Conservation (phyloP, 192 early-diverging fungal species). For the Globomyces pollinis-pini region DNA sequence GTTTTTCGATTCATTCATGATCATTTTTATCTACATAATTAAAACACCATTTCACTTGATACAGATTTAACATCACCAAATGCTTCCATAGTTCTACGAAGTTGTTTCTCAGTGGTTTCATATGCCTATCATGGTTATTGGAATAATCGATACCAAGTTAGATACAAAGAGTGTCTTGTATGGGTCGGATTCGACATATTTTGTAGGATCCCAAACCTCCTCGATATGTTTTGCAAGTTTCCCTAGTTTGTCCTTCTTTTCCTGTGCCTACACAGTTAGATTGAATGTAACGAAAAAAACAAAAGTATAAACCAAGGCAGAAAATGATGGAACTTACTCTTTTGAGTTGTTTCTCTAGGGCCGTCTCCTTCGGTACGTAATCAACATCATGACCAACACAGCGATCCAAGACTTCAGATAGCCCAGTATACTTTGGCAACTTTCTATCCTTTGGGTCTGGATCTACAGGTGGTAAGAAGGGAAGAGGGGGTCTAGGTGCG, state of each 20-base stretch:
- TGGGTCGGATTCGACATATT: constrained; percentile 70
- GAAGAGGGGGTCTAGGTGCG: constrained; percentile 72
- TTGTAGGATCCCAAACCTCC: constrained; percentile 58
- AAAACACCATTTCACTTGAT: too few species aligned
- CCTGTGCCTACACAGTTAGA: constrained; percentile 26
- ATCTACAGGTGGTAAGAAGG: constrained; percentile 58
- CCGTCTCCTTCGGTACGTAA: constrained; percentile 63
- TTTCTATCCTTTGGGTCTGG: constrained; percentile 47
- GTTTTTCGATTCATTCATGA: constrained; percentile 49
- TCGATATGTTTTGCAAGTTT: constrained; percentile 28
- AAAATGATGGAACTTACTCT: constrained; percentile 39
- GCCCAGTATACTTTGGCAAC: constrained; percentile 44
- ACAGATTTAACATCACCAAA: constrained; percentile 78
- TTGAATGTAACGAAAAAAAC: constrained; percentile 5
- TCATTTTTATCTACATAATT: constrained; percentile 54
- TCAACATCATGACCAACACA: constrained; percentile 56
- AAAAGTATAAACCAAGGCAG: too few species aligned
- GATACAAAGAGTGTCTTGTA: constrained; percentile 89
- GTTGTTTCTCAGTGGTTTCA: constrained; percentile 66
- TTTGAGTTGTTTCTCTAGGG: constrained; percentile 59
- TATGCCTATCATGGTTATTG: constrained; percentile 56
- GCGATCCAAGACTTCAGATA: constrained; percentile 50
- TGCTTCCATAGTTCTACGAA: constrained; percentile 66
- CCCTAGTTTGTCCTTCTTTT: constrained; percentile 51
- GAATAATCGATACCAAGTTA: constrained; percentile 52